phyloP scores from a whole-genome alignment of 352 stramenopile genomes.

The Phytopythium ostracodes region DNA sequence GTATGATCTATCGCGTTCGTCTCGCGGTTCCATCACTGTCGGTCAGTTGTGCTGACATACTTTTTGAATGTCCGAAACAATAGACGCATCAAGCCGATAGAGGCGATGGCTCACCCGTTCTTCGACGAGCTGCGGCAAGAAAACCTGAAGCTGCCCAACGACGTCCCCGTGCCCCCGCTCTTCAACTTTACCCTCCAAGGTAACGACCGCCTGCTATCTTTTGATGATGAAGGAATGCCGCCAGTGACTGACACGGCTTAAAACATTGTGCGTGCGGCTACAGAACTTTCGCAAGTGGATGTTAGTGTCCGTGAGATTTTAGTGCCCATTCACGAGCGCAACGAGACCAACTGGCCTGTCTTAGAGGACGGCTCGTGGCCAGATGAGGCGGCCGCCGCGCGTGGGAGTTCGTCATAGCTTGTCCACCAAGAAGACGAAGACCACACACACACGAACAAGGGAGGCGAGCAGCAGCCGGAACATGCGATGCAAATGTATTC shows the following conservation, averaged over 20 bases:
- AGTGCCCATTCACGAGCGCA: slow-evolving; percentile 66
- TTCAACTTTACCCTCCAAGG: slow-evolving; percentile 95
- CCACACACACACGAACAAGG: not conserved
- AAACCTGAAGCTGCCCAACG: slow-evolving; percentile 79
- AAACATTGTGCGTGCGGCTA: not conserved
- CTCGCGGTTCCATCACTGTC: not conserved
- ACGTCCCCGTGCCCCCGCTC: slow-evolving; percentile 73
- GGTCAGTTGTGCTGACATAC: not conserved
- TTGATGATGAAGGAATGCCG: too few species aligned
- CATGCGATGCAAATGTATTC: slow-evolving; percentile 52
- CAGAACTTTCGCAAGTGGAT: slow-evolving; percentile 79
- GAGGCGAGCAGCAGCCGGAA: slow-evolving; percentile 20
- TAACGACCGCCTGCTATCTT: slow-evolving; percentile 14
- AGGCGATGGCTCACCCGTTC: slow-evolving; percentile 93
- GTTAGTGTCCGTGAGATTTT: slow-evolving; percentile 69
- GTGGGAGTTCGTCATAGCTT: slow-evolving; percentile 23
- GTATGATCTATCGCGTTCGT: slow-evolving; percentile 31
- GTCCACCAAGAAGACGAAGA: not conserved
- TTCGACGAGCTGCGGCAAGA: slow-evolving; percentile 97
- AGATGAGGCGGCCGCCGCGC: slow-evolving; percentile 25
- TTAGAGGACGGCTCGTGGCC: slow-evolving; percentile 67
- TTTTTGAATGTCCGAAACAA: not conserved
- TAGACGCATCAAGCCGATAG: slow-evolving; percentile 72
- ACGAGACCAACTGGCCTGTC: slow-evolving; percentile 72
- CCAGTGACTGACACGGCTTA: not conserved